Base-by-base conservation (phyloP, 2,329 filamentous ascomycete genomes). In the Nemania serpens region DNA sequence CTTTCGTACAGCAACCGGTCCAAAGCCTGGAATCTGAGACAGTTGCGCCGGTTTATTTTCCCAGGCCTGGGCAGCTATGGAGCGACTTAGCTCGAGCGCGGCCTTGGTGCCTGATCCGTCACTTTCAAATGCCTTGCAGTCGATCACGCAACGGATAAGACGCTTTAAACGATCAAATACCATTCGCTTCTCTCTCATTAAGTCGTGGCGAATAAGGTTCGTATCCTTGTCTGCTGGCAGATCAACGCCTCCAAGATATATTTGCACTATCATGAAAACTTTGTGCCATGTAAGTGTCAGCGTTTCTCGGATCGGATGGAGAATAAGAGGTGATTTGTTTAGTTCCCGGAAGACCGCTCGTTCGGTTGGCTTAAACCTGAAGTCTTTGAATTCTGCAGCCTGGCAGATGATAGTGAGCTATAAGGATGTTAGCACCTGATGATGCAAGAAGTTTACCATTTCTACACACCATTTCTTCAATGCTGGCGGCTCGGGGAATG, bases 1-100 rank as follows among this genome's bases (percentile, higher is more conserved):
- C 72, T 90, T 95, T 39, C 89, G 84, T 65, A 91, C 87, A n/a
- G 85, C 84, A 1, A 88, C 91, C 4, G 86, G 79, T 0, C 95
- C 95, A 62, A 98, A 84, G 2, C 87, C 84, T 0, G 91, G 86
- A 1, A 99, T 82, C 73, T 98, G 94, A 62, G 90, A 89, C 70
- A 99, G 83, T 67, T 97, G 91, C 20, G 89, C 81, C 0, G 91
- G 85, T 2, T 88, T 90, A 36, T 90, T 87, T 70, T 99, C 95
- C 95, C 93, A 97, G 1, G 82, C 80, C 1, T 84, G 85, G 1
- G 93, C 90, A 20, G 86, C 84, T 53, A 98, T 77, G 65, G 91
- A 92, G 58, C 94, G 84, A 49, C 89, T 84, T 5, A 98, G 82
- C 70, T 94, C 90, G 1, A 98, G 81, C 5, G 89, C 89, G 62